Percentiles rank a stretch among this genome's conserved stretches.
Evolutionary conservation across 805 yeast genomes (phyloP).

Genomic region (Lipomyces mesembrius): DNA sequence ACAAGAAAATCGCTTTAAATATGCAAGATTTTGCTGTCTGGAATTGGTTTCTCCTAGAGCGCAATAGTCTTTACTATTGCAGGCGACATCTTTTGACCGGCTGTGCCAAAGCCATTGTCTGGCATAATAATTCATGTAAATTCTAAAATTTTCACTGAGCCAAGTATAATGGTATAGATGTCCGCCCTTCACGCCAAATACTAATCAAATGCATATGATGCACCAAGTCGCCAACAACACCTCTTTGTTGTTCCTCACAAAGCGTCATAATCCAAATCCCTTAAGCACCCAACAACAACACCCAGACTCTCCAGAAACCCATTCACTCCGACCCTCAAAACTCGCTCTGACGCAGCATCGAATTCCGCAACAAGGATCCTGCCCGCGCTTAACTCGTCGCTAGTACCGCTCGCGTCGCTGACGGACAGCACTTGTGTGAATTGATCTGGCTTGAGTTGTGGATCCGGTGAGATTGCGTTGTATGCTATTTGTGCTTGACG

Average conservation of each 20-base stretch:
- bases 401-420: slow-evolving; percentile 15
- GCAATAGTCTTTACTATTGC: too few species aligned
- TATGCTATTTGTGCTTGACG: slow-evolving; percentile 68
- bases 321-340: slow-evolving; percentile 82
- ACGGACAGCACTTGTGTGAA: slow-evolving; percentile 55
- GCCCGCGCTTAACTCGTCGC: background rate
- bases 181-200: too few species aligned
- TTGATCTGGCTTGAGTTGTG: slow-evolving; percentile 74
- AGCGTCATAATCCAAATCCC: slow-evolving; percentile 56
- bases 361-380: slow-evolving; percentile 54
- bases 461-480: slow-evolving; percentile 72
- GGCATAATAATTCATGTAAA: too few species aligned
- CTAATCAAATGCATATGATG: background rate
- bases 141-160: too few species aligned
- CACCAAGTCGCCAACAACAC: too few species aligned
- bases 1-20: too few species aligned
- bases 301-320: slow-evolving; percentile 76
- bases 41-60: too few species aligned
- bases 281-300: slow-evolving; percentile 79
- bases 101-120: background rate
- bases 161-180: too few species aligned
- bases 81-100: background rate
- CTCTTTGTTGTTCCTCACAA: background rate
- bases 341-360: slow-evolving; percentile 69
- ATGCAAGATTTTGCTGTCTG: too few species aligned